phyloP scores from a whole-genome alignment of 2,329 filamentous ascomycete genomes.

The Xylariaceae sp. region DNA sequence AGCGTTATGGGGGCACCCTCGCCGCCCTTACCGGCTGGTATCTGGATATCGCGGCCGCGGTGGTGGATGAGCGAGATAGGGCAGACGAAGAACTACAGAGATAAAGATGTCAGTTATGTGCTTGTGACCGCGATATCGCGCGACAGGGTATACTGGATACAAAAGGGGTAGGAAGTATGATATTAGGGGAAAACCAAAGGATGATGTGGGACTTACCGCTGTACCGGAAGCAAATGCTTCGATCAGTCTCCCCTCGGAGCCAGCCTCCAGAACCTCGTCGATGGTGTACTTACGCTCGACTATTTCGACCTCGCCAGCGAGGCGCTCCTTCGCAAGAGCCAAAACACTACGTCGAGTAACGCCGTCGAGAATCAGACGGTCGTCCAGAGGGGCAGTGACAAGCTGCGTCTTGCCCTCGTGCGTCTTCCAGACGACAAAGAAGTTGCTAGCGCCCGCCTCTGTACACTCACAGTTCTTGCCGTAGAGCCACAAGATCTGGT shows the following conservation, averaged over 20 bases:
- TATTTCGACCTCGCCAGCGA: conserved; percentile 68
- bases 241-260: conserved; percentile 75
- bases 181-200: no score
- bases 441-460: conserved; percentile 91
- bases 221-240: conserved; percentile 90
- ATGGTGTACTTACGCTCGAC: conserved; percentile 87
- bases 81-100: conserved; percentile 69
- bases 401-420: conserved; percentile 71
- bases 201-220: conserved; percentile 63
- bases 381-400: conserved; percentile 82
- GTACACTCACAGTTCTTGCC: conserved; percentile 79
- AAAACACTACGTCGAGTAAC: conserved; percentile 85
- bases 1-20: conserved; percentile 62
- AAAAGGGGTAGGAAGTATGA: no score
- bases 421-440: conserved; percentile 82
- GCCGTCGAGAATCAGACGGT: conserved; percentile 84
- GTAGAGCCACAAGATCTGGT: conserved; percentile 95
- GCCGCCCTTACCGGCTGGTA: conserved; percentile 64
- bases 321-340: conserved; percentile 70
- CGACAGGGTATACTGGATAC: background rate
- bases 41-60: conserved; percentile 66
- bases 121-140: background rate
- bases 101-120: conserved; percentile 16
- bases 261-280: conserved; percentile 74
- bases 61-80: conserved; percentile 73